Percentiles rank a stretch among this genome's conserved stretches.
phyloP scores from a whole-genome alignment of 2,329 filamentous ascomycete genomes.

The Alternaria arborescens region DNA sequence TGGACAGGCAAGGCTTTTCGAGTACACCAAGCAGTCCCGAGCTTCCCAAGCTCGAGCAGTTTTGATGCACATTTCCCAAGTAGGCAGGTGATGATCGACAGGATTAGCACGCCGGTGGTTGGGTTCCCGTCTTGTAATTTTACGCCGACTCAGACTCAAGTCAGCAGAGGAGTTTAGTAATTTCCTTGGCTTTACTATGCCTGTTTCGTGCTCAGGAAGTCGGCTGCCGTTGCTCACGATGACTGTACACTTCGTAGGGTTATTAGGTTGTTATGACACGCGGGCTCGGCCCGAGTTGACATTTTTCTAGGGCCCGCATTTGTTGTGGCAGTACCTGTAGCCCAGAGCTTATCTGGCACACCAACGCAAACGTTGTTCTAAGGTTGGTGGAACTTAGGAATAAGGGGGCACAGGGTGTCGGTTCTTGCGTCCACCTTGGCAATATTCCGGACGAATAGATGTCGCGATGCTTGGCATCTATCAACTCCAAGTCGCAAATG shows the following conservation, averaged over 20 bases:
- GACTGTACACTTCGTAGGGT: neutral
- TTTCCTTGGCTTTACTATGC: neutral
- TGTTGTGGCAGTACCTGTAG: neutral
- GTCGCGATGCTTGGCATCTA: neutral
- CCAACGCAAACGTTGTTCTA: neutral
- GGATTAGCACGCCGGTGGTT: neutral
- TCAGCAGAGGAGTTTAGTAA: neutral
- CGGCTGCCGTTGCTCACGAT: neutral
- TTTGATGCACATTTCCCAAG: neutral
- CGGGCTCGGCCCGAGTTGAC: neutral
- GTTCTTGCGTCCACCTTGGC: neutral
- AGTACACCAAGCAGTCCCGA: neutral
- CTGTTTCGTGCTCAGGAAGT: neutral
- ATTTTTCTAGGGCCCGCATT: neutral
- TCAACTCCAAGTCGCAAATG: neutral
- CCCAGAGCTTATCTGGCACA: neutral
- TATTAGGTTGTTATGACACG: neutral
- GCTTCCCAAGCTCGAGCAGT: neutral
- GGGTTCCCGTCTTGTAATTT: constrained; percentile 1
- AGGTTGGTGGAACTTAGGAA: neutral
- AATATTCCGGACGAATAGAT: neutral
- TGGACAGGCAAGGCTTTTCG: neutral
- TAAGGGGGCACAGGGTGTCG: neutral
- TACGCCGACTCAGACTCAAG: neutral
- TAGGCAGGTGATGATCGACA: constrained; percentile 3